Evolutionary conservation across 192 early-diverging fungal genomes (phyloP), one percentile per base, ranked within the genome.

Genomic region (Obelidium mucronatum): DNA sequence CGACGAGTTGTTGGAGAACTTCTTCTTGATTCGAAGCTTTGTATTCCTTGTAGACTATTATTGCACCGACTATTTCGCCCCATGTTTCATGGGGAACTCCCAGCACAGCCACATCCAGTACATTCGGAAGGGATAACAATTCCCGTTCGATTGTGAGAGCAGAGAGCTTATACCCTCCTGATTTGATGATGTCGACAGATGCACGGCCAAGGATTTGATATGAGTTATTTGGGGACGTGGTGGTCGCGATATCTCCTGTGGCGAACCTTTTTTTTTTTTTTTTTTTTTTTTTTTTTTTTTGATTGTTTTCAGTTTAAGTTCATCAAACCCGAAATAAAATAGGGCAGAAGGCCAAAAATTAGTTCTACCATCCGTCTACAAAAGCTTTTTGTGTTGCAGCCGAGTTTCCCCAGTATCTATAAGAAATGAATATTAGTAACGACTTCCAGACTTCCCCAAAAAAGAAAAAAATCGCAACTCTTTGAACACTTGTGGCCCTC

Each of bases 111-210:
- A 90, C 89, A 65, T 96, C 95, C 17, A 63, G 42, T 24, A 96
- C 84, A 19, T 26, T 54, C 22, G 24, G 2, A n/a, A 65, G 22
- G 31, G 31, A 30, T 22, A 94, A 78, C 2, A 95, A 78, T 79
- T 93, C 90, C 3, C 93, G 88, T 80, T 96, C 95, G 54, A 96
- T 90, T 78, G 94, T 94, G 58, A 95, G 76, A 0, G 95, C 93
- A 0, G 90, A 92, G 30, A 96, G 83, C 79, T 95, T 96, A 84
- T 92, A 94, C 3, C 94, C 94, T 63, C 95, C 94, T 15, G 90
- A 88, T 84, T 96, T 96, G 52, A 96, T 93, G 24, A 96, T 95
- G 67, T 96, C 95, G 34, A 91, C 87, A 70, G 90, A 92, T 13
- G 85, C 82, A 70, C 95, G 89, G 36, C 95, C 95, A 77, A 94